These are phyloP conservation scores for Xylaria sp. DNA, from an alignment of 495 filamentous ascomycete species.

Conservation along the genomic window DNA sequence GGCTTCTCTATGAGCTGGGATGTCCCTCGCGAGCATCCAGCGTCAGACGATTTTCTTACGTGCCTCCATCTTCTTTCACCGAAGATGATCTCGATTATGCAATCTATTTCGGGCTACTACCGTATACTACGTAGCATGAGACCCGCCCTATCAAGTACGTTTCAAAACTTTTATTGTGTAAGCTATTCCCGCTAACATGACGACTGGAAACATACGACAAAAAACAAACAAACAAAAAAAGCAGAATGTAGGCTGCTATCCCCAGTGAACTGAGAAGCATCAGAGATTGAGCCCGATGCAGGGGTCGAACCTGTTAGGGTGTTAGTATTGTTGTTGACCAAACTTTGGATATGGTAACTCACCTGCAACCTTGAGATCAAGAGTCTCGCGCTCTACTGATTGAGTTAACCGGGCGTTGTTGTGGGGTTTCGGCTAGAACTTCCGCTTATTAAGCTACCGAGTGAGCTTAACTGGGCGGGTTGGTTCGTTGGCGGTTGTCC, in stretches of 20 bases:
- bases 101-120: background rate
- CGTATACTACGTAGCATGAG: background rate
- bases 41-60: background rate
- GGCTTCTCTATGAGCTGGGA: background rate
- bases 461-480: slow-evolving; percentile 70
- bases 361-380: slow-evolving; percentile 77
- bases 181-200: no score
- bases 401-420: slow-evolving; percentile 67
- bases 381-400: slow-evolving; percentile 86
- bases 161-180: background rate
- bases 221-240: background rate
- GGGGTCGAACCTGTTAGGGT: slow-evolving; percentile 51
- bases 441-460: slow-evolving; percentile 58
- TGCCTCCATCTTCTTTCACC: background rate
- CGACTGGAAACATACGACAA: background rate
- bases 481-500: background rate
- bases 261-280: slow-evolving; percentile 31
- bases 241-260: slow-evolving; percentile 17
- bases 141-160: background rate
- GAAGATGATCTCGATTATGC: background rate
- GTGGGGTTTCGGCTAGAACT: background rate
- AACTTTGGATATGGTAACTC: slow-evolving; percentile 2
- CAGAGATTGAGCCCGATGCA: slow-evolving; percentile 51
- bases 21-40: background rate
- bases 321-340: background rate